Conservation (phyloP, 2,329 filamentous ascomycete genomes). For the Penicillium sclerotigenum region DNA sequence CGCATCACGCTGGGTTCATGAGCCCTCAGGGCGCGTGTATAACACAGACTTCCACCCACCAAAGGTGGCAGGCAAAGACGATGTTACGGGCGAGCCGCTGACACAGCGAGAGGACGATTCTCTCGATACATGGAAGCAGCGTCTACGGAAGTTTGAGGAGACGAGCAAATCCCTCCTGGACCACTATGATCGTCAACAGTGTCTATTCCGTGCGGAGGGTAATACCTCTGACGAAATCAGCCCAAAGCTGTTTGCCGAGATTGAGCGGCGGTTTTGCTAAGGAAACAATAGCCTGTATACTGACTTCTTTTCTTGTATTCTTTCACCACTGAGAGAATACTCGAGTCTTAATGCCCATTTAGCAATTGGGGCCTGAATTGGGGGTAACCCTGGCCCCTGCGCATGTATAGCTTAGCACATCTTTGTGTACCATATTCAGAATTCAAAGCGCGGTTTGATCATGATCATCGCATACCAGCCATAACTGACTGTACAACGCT, state of each 20-base stretch:
- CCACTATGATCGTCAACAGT: conserved; percentile 79
- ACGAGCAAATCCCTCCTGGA: conserved; percentile 80
- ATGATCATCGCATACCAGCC: background rate
- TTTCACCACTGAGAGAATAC: background rate
- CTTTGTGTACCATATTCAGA: conserved; percentile 21
- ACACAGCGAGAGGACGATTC: conserved; percentile 82
- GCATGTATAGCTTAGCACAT: conserved; percentile 16
- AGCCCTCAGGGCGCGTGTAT: conserved; percentile 86
- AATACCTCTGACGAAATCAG: conserved; percentile 93
- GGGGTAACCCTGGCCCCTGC: background rate
- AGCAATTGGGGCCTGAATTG: conserved; percentile 4
- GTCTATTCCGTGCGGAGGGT: conserved; percentile 82
- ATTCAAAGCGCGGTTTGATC: background rate
- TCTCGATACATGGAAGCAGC: conserved; percentile 76
- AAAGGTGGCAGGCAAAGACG: conserved; percentile 74
- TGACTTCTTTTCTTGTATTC: conserved; percentile 4
- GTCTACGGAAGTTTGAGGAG: conserved; percentile 81
- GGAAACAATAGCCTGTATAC: conserved; percentile 6
- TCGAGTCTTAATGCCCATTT: conserved; percentile 18
- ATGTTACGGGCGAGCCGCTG: conserved; percentile 83
- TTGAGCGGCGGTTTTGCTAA: conserved; percentile 69
- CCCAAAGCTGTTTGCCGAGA: conserved; percentile 80
- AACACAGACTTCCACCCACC: conserved; percentile 92
- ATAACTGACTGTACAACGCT: conserved; percentile 8
- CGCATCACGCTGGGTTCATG: conserved; percentile 88